Evolutionary conservation across 441 rosid species (phyloP).

Genomic region (Biscutella auriculata): DNA sequence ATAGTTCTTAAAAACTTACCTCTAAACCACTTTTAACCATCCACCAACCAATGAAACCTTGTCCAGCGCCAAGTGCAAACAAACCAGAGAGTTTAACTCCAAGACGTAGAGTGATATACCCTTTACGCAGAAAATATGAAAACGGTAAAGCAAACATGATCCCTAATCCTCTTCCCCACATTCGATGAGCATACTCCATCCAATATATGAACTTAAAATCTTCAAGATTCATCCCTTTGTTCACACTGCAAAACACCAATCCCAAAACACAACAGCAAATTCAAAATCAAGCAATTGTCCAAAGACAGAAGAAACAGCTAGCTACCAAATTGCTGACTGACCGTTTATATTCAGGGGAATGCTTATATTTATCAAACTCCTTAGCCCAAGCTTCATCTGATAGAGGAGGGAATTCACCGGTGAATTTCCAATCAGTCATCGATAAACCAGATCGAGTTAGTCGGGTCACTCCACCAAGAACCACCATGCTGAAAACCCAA

Average conservation of each 20-base stretch:
- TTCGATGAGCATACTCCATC: constrained; percentile 97
- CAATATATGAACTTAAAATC: constrained; percentile 92
- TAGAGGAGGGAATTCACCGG: constrained; percentile 72
- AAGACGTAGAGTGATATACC: constrained; percentile 71
- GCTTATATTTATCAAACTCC: constrained; percentile 81
- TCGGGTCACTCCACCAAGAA: constrained; percentile 77
- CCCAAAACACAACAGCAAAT: not conserved
- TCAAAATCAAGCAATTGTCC: not conserved
- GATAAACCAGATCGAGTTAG: constrained; percentile 89
- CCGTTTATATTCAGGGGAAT: constrained; percentile 82
- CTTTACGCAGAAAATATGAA: constrained; percentile 78
- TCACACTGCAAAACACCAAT: constrained; percentile 38
- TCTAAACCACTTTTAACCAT: constrained; percentile 97
- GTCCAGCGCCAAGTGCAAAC: constrained; percentile 92
- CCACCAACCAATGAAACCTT: constrained; percentile 98
- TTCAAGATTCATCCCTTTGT: constrained; percentile 84
- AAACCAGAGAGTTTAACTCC: constrained; percentile 68
- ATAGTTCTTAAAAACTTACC: constrained; percentile 26
- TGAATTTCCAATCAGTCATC: constrained; percentile 93
- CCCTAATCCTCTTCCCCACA: constrained; percentile 98
- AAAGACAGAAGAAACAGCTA: not conserved
- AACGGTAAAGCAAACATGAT: constrained; percentile 89
- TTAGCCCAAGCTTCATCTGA: constrained; percentile 66
- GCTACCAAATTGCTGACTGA: constrained; percentile 15
- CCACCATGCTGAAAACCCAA: constrained; percentile 88